Base-by-base conservation (phyloP, 2,329 filamentous ascomycete species). In the Claviceps sp. region DNA sequence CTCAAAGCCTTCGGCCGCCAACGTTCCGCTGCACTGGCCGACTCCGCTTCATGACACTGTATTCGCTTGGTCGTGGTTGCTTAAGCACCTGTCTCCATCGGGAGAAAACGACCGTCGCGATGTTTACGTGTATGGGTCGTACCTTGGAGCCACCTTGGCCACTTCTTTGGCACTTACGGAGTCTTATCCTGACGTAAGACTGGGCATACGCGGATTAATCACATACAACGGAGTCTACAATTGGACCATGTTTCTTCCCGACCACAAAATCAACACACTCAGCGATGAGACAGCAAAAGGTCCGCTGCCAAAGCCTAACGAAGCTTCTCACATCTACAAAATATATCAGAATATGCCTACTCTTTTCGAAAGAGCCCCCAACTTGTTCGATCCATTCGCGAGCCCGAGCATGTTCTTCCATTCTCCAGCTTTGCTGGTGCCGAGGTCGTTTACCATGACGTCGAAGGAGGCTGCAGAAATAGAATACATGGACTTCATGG, bases 171-270 rank as follows among this genome's bases (percentile, higher is more conserved):
- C 79, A 8, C 63, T 84, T 44, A 83, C 78, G 2, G 78, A 82
- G 61, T 66, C 72, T 1, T 68, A 71, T 45, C 57, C 65, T 2
- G 66, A 74, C 51, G 59, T 65, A 14, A 64, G 59, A 37, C 70
- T 77, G 59, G 69, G 68, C 41, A 68, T 83, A 44, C 70, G 75
- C 10, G 79, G 79, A 7, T 62, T 81, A 37, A 65, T 79, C 16
- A 72, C 73, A 7, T 75, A 75, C 63, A 80, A 84, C 56, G 80
- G 78, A 43, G 71, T 84, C 53, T 84, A 80, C 65, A 76, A 84
- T 65, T 84, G 80, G 81, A 80, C 78, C 52, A 76, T 70, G 62
- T 78, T 82, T 54, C 69, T 80, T 11, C 75, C 75, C 0, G 71
- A 75, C 56, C 75, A 81, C 53, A 70, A 68, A 6, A 63, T 72